phyloP scores from a whole-genome alignment of 495 filamentous ascomycete species.

The Letharia columbiana region DNA sequence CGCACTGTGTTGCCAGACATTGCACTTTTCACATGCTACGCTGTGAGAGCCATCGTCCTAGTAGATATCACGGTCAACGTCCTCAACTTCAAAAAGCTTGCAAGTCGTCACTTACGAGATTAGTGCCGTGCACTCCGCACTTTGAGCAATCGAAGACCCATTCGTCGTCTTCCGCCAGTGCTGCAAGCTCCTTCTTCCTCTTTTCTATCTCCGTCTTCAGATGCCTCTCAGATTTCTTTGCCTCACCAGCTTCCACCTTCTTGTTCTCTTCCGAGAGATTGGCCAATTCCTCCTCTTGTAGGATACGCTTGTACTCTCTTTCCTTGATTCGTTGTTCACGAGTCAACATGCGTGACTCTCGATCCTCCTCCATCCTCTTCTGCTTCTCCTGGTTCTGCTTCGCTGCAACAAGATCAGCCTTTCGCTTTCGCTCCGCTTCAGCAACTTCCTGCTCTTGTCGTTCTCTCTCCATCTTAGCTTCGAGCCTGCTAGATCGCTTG shows the following conservation, averaged over 20 bases:
- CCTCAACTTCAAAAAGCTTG: not conserved
- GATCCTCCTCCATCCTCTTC: conserved; percentile 61
- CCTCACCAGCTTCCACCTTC: conserved; percentile 51
- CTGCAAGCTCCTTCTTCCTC: conserved; percentile 60
- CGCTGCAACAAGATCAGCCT: conserved; percentile 54
- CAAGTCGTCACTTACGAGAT: conserved; percentile 44
- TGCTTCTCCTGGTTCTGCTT: conserved; percentile 61
- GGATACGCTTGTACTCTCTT: conserved; percentile 66
- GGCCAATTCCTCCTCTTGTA: conserved; percentile 75
- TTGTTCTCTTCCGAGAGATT: conserved; percentile 70
- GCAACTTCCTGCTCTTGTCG: conserved; percentile 59
- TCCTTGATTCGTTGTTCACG: conserved; percentile 77
- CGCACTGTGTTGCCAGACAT: conserved; percentile 91
- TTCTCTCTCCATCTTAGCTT: conserved; percentile 69
- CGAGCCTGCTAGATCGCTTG: conserved; percentile 84
- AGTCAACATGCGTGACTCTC: conserved; percentile 73
- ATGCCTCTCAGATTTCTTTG: conserved; percentile 67
- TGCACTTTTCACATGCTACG: conserved; percentile 90
- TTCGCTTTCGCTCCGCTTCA: conserved; percentile 64
- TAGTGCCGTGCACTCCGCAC: conserved; percentile 80
- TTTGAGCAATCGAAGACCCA: conserved; percentile 91
- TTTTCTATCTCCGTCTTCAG: conserved; percentile 68
- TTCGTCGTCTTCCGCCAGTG: conserved; percentile 68
- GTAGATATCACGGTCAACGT: not conserved
- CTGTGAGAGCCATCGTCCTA: conserved; percentile 87